Percentiles rank a stretch among this genome's conserved stretches.
phyloP scores from a whole-genome alignment of 148 eudicot genomes.

The Drosera capensis region DNA sequence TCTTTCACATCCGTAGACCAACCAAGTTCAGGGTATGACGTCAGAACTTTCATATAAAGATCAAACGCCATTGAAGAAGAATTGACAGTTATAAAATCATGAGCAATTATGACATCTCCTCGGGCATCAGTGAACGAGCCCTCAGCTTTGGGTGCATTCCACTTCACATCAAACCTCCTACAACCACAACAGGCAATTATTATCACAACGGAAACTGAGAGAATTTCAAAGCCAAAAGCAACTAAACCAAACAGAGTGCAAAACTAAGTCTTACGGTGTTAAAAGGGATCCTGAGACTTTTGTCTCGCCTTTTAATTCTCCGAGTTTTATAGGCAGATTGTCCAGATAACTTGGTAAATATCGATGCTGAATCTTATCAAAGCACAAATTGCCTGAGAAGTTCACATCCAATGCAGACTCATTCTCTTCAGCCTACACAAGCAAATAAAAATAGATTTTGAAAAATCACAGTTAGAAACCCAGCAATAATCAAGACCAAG shows the following conservation, averaged over 20 bases:
- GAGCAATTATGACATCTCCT: constrained; percentile 91
- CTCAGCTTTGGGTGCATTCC: constrained; percentile 98
- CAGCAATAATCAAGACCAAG: background rate
- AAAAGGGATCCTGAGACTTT: constrained; percentile 87
- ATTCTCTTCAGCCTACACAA: constrained; percentile 64
- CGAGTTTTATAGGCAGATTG: constrained; percentile 56
- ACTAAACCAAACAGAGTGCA: no score
- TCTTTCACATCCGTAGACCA: constrained; percentile 28
- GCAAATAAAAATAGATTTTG: background rate
- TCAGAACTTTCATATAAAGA: constrained; percentile 50
- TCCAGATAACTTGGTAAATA: constrained; percentile 69
- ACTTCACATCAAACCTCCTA: constrained; percentile 97
- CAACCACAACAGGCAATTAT: constrained; percentile 4
- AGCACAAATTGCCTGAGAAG: constrained; percentile 71
- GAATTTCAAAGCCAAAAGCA: constrained; percentile 1
- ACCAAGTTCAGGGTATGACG: constrained; percentile 46
- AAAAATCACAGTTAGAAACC: background rate
- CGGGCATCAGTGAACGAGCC: constrained; percentile 94
- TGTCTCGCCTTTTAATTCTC: constrained; percentile 86
- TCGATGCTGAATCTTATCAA: constrained; percentile 63
- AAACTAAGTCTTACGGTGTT: constrained; percentile 54
- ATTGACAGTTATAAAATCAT: constrained; percentile 59
- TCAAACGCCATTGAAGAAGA: constrained; percentile 94
- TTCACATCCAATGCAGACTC: constrained; percentile 93
- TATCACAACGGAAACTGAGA: constrained; percentile 1